Base-by-base conservation (phyloP, 768 basidiomycete genomes). In the Fomitopsis serialis region DNA sequence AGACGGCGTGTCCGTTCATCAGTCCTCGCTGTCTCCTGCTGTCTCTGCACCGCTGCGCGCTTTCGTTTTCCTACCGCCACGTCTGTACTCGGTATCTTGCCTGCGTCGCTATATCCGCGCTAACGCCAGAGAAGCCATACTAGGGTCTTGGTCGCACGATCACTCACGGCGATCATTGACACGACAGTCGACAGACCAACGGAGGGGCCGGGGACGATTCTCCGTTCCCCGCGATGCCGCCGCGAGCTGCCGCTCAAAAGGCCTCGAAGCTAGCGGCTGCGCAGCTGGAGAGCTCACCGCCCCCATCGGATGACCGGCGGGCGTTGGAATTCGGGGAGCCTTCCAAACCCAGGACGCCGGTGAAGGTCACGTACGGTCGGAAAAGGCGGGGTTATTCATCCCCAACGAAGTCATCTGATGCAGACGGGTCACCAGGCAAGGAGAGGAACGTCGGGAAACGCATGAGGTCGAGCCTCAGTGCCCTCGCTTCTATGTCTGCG, bases 241-340 rank as follows among this genome's bases (percentile, higher is more conserved):
- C 57, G 13, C 63, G 65, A 24, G 58, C 58, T 10, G 63, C 65
- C 2, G 60, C 65, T 13, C 55, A 50, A 23, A 60, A 51, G 34
- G 60, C 65, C 11, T 53, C 59, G 15, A 50, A 46, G 27, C 53
- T 60, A 6, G 58, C 61, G 15, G 62, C 63, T 12, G 59, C 61
- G 49, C 65, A 66, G 54, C 54, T 63, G 22, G 51, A 55, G 25
- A 62, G 60, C 35, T 64, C 64, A 8, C 58, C 59, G 10, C 53
- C 60, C 8, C 61, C 60, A 12, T 52, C 29, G 24, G 65, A 60
- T 22, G 37, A 42, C 40, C 54, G n/a, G n/a, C n/a, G 43, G n/a
- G 53, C 7, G 2, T 45, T 46, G 15, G n/a, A 56, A 13, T 61
- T 61, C 42, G 59, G 64, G n/a, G 62, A 60, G 50, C 59, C 62